Evolutionary conservation across 225 moss, liverwort and hornwort genomes (phyloP), one percentile per base, ranked within the genome.

Genomic region (Bryum argenteum): DNA sequence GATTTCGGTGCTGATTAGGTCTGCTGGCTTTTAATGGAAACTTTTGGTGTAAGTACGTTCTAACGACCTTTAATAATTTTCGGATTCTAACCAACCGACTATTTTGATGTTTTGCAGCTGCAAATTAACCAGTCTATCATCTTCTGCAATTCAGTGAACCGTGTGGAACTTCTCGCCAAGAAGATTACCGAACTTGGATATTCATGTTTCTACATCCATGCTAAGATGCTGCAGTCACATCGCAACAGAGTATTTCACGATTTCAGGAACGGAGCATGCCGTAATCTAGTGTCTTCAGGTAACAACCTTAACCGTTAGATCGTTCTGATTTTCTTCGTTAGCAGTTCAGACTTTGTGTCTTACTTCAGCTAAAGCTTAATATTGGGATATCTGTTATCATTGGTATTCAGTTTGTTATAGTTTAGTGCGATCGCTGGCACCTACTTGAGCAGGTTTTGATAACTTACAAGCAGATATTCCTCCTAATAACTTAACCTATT

Each of bases 111-210:
- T 63, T 71, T 67, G 75, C 87, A 87, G 87, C 80, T 87, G 58
- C 87, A 87, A 83, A 87, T 87, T 59, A 87, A 87, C 76, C 87
- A 87, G 75, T 87, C 87, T 58, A 87, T 87, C 83, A 87, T 87
- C 63, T 87, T 87, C 87, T 87, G 87, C 83, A 87, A 87, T 78
- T 87, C 87, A 58, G 87, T 87, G 66, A 87, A 87, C 67, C 87
- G 87, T 67, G 87, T 87, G 70, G 87, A 87, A 70, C 73, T 87
- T 28, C 81, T 87, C 63, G 87, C 87, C 54, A 87, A 87, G 83
- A 87, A 87, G 73, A 87, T 87, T 70, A 87, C 87, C 0, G 87
- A 87, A 76, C 87, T 87, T 63, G 87, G 87, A 70, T 87, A 83
- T 73, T 87, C 87, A 54, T 87, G 87, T 83, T 87, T 87, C 81